Evolutionary conservation across 306 rosid genomes (phyloP).

Genomic region (Malus orientalis): DNA sequence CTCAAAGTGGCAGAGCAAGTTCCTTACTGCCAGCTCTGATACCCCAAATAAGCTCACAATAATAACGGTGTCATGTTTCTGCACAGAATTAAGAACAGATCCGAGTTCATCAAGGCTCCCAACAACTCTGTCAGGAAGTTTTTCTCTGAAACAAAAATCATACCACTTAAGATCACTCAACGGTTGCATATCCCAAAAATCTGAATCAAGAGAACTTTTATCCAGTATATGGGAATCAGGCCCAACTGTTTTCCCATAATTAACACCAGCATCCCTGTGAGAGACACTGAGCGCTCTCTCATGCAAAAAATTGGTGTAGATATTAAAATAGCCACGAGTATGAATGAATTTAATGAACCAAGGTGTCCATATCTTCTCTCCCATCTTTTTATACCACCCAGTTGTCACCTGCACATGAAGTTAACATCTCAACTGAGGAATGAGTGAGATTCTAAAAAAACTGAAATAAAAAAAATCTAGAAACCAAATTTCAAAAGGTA

Average conservation of each 20-base stretch:
- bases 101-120: conserved; percentile 56
- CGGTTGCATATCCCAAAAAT: conserved; percentile 59
- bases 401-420: conserved; percentile 63
- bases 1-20: conserved; percentile 43
- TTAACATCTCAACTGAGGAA: conserved; percentile 18
- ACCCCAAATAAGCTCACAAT: conserved; percentile 54
- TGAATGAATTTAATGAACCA: conserved; percentile 95
- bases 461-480: neutral
- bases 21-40: conserved; percentile 31
- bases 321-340: conserved; percentile 70
- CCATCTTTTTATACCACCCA: conserved; percentile 87
- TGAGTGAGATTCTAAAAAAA: neutral
- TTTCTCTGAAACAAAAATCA: conserved; percentile 90
- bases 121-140: conserved; percentile 45
- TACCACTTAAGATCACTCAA: conserved; percentile 69
- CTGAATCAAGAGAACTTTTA: conserved; percentile 50
- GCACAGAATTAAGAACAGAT: conserved; percentile 42
- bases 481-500: neutral
- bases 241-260: conserved; percentile 91
- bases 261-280: conserved; percentile 95
- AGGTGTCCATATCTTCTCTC: conserved; percentile 97
- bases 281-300: conserved; percentile 90
- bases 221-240: conserved; percentile 80
- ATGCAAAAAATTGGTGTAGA: conserved; percentile 62
- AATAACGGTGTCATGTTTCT: conserved; percentile 34